Evolutionary conservation across 495 filamentous ascomycete species (phyloP).

Genomic region (Lepraria neglecta): DNA sequence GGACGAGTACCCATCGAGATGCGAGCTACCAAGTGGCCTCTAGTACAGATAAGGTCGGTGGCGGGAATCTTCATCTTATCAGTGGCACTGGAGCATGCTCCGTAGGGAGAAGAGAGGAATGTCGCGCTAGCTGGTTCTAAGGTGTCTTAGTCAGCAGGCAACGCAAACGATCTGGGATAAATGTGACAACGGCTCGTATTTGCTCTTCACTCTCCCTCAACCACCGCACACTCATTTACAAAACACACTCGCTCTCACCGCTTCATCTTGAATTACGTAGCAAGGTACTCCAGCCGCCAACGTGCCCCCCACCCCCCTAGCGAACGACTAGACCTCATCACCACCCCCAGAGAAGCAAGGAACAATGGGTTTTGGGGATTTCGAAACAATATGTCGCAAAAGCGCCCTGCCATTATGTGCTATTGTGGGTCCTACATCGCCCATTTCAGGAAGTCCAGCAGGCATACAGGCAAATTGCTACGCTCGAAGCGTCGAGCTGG

Average conservation of each 20-base stretch:
- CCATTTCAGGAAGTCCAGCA: conserved; percentile 54
- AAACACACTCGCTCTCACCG: conserved; percentile 1
- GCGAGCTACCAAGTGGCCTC: not conserved
- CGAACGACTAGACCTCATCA: conserved; percentile 18
- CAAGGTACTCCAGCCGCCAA: not conserved
- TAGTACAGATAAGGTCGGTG: conserved; percentile 1
- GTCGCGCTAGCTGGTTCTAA: not conserved
- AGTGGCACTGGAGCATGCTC: not conserved
- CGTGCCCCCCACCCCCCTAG: conserved; percentile 7
- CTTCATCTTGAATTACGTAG: conserved; percentile 4
- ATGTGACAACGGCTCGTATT: conserved; percentile 1
- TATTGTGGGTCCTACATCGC: conserved; percentile 62
- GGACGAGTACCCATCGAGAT: conserved; percentile 10
- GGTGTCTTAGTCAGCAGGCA: not conserved
- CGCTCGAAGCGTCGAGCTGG: conserved; percentile 88
- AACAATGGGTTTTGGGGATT: conserved; percentile 85
- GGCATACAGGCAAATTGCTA: conserved; percentile 90
- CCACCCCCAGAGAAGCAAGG: conserved; percentile 16
- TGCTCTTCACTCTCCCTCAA: not conserved
- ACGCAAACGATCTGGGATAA: not conserved
- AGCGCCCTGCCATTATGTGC: conserved; percentile 82
- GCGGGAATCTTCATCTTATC: not conserved
- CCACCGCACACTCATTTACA: not conserved
- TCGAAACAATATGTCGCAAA: conserved; percentile 77
- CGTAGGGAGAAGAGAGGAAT: not conserved